Evolutionary conservation across 1,284 basidiomycete species (phyloP).

Genomic region (Athelia psychrophila): DNA sequence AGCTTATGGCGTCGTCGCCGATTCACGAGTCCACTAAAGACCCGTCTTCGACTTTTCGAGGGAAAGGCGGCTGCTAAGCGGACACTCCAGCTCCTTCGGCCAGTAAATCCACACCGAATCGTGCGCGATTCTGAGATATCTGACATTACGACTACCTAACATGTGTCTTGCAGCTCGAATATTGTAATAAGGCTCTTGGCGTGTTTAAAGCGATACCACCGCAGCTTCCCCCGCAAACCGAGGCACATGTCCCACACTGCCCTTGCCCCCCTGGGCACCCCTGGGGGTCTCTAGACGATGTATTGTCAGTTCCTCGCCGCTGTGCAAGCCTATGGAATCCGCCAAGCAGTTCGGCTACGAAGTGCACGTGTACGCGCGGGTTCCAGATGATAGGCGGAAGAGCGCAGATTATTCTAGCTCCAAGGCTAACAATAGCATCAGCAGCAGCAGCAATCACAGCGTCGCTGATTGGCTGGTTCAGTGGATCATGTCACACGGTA

Average conservation of each 20-base stretch:
- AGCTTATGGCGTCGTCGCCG: neutral
- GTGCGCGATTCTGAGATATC: constrained; percentile 27
- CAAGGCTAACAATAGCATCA: no score
- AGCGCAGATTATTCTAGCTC: constrained; percentile 10
- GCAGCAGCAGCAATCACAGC: no score
- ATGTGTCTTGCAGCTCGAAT: constrained; percentile 42
- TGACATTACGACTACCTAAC: constrained; percentile 37
- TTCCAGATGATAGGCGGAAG: constrained; percentile 62
- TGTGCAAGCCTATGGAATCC: constrained; percentile 78
- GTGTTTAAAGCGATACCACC: constrained; percentile 54
- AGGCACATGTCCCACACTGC: constrained; percentile 66
- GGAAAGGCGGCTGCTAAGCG: constrained; percentile 1
- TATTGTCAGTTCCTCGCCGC: constrained; percentile 77
- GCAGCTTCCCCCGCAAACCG: constrained; percentile 18
- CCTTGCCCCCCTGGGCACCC: constrained; percentile 69
- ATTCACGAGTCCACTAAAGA: neutral
- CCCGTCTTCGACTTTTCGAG: neutral
- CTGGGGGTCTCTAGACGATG: constrained; percentile 66
- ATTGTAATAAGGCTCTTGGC: constrained; percentile 77
- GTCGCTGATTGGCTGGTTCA: no score
- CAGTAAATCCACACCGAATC: constrained; percentile 39
- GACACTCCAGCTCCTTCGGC: constrained; percentile 21
- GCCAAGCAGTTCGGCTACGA: constrained; percentile 79
- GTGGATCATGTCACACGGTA: no score
- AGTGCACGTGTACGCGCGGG: constrained; percentile 73